Percentiles rank a stretch among this genome's conserved stretches.
phyloP scores from a whole-genome alignment of 208 protist genomes.

The Leishmania tarentolae region DNA sequence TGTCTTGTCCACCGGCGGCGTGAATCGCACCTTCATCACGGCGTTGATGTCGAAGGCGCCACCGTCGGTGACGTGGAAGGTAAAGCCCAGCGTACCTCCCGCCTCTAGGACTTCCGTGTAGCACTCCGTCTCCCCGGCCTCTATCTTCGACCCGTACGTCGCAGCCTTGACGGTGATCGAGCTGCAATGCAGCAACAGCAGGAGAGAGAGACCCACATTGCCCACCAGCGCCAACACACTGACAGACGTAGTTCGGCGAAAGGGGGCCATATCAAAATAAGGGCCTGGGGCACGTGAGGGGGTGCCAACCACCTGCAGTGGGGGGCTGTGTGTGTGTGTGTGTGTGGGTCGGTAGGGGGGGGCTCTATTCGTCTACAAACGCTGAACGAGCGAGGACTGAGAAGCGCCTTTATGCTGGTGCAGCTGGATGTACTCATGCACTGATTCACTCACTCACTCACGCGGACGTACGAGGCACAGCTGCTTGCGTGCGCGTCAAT shows the following conservation, averaged over 20 bases:
- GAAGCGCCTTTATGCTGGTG: not conserved
- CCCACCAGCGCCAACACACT: not conserved
- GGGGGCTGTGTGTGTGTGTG: not conserved
- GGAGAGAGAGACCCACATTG: not conserved
- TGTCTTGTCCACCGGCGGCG: constrained; percentile 38
- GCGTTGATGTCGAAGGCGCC: constrained; percentile 74
- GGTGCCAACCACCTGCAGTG: not conserved
- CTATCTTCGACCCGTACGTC: constrained; percentile 54
- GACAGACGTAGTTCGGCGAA: too few species aligned
- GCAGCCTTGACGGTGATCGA: constrained; percentile 11
- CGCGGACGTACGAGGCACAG: not conserved
- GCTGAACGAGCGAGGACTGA: not conserved
- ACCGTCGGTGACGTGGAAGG: constrained; percentile 75
- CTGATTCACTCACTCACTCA: not conserved
- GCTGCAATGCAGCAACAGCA: constrained; percentile 14
- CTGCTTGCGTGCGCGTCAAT: constrained; percentile 1
- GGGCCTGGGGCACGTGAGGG: not conserved
- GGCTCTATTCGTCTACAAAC: not conserved
- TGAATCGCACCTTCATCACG: constrained; percentile 40
- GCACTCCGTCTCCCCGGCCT: constrained; percentile 57
- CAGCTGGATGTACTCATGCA: not conserved
- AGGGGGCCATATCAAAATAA: not conserved
- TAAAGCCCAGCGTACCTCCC: constrained; percentile 60
- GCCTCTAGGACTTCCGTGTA: constrained; percentile 66
- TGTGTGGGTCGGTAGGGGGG: not conserved